A percentile compares a stretch with the other conserved stretches of the same genome.
Conservation (phyloP, 2,329 filamentous ascomycete species). For the Penicillium sp. region DNA sequence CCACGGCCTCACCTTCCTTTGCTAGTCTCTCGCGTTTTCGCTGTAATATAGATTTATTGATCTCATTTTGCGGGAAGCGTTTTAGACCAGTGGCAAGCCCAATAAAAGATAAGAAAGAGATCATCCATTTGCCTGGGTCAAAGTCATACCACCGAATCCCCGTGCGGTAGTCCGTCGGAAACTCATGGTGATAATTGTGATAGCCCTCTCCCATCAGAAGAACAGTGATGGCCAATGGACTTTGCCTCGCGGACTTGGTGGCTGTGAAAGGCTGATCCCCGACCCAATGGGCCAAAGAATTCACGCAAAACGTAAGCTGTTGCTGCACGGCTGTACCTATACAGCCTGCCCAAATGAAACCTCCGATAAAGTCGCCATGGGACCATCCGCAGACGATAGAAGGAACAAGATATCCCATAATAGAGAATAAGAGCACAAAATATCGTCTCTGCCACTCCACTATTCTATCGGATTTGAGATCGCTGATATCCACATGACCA, state of each 20-base stretch:
- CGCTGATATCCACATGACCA: conserved; percentile 81
- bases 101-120: conserved; percentile 77
- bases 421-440: conserved; percentile 60
- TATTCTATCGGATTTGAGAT: conserved; percentile 79
- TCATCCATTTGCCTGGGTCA: conserved; percentile 84
- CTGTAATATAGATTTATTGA: conserved; percentile 83
- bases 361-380: conserved; percentile 77
- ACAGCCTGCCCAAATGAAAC: conserved; percentile 80
- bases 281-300: conserved; percentile 84
- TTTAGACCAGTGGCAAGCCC: conserved; percentile 82
- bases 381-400: conserved; percentile 71
- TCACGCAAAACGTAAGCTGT: conserved; percentile 88
- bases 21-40: conserved; percentile 86
- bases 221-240: conserved; percentile 77
- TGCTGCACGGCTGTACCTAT: conserved; percentile 82
- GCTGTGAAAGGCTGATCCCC: conserved; percentile 87
- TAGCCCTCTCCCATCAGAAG: conserved; percentile 79
- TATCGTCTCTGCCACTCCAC: conserved; percentile 83
- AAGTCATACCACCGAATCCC: conserved; percentile 86
- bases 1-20: conserved; percentile 73
- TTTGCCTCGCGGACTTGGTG: conserved; percentile 82
- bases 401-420: conserved; percentile 76
- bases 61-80: conserved; percentile 85
- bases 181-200: conserved; percentile 93
- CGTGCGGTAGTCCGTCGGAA: conserved; percentile 87